Base-by-base conservation (phyloP, 768 basidiomycete genomes). In the Cantharellus anzutake region DNA sequence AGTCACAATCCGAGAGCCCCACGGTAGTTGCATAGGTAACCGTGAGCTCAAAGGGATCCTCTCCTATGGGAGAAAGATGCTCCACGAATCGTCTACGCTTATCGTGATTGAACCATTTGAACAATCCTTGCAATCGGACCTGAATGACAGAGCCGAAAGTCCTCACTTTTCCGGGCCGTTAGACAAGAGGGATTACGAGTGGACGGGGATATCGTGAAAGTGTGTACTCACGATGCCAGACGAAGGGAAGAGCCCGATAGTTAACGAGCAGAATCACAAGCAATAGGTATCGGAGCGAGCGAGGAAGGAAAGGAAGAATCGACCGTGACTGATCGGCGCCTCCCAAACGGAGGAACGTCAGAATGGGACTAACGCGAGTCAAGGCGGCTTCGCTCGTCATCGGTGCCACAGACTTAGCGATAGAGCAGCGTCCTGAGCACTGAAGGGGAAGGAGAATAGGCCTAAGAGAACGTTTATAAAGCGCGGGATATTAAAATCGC, bases 1-100 rank as follows among this genome's bases (percentile, higher is more conserved):
- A 81, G 69, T 89, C 87, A 48, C 76, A 75, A 51, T 88, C 86
- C 63, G 87, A 84, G 3, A 80, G 64, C 59, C 84, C 59, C 37
- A 82, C 79, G 74, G 78, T 78, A 1, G 73, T 71, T 34, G 68
- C 72, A 62, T 76, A 79, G 3, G 69, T 65, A 5, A 72, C 67
- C 5, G 65, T 63, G 41, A 71, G 63, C 55, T 76, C 72, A 52
- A 84, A 77, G 1, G 85, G 85, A 64, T 79, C 71, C 20, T 67
- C 65, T 0, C 82, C 83, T 4, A 86, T 70, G 0, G 80, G 78
- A 2, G 75, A 71, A n/a, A 53, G 34, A 7, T 56, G 20, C 3
- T 40, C 41, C 34, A 62, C 11, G 51, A 61, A 62, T 37, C 7
- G 14, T 37, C 52, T 11, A 7, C 52, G 52, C 35, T 37, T 55